Percentiles rank a stretch among this genome's conserved stretches.
phyloP scores from a whole-genome alignment of 1,284 basidiomycete species.

The Inonotus hispidus region DNA sequence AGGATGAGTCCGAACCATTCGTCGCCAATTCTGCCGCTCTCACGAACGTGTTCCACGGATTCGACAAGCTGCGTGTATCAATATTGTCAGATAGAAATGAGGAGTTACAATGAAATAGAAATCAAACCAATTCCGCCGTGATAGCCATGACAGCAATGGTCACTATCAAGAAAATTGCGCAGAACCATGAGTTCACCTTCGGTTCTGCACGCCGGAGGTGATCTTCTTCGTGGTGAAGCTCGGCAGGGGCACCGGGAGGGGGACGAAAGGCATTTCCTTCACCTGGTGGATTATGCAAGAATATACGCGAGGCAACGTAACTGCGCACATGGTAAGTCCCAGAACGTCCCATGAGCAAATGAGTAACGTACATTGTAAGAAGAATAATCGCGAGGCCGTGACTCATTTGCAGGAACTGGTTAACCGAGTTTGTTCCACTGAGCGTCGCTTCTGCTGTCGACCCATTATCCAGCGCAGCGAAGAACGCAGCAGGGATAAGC shows the following conservation, averaged over 20 bases:
- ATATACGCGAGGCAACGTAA: constrained; percentile 60
- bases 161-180: constrained; percentile 44
- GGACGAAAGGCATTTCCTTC: constrained; percentile 42
- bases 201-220: constrained; percentile 42
- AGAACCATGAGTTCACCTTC: constrained; percentile 55
- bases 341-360: neutral
- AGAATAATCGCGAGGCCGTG: constrained; percentile 57
- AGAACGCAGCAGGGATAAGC: constrained; percentile 59
- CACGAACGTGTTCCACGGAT: constrained; percentile 49
- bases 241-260: constrained; percentile 39
- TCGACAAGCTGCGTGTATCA: constrained; percentile 47
- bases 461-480: constrained; percentile 48
- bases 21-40: constrained; percentile 35
- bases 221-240: constrained; percentile 38
- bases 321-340: constrained; percentile 28
- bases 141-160: constrained; percentile 56
- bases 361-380: constrained; percentile 44
- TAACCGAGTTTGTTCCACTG: constrained; percentile 36
- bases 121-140: constrained; percentile 61
- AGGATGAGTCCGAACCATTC: constrained; percentile 72
- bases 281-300: constrained; percentile 62
- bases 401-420: constrained; percentile 51
- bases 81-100: neutral
- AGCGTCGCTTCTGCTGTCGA: constrained; percentile 26
- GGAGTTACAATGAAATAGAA: neutral